Evolutionary conservation across 139 green algal genomes (phyloP).

Genomic region (Choricystis sp.): DNA sequence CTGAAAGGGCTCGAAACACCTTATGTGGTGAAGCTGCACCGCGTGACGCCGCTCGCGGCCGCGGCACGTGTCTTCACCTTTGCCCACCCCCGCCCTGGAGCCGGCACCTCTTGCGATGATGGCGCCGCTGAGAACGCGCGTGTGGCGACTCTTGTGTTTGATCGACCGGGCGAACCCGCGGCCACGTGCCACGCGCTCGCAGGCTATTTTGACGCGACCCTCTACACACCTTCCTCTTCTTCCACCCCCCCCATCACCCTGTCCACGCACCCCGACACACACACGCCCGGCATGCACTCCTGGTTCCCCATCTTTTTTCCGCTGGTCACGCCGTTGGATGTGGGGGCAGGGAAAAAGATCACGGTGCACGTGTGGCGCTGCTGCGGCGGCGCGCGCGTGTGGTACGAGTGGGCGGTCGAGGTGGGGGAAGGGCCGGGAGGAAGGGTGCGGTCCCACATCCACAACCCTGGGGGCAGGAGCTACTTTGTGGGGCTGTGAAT

Average conservation of each 20-base stretch:
- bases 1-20: conserved; percentile 83
- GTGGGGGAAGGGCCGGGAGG: too few species aligned
- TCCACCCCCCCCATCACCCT: conserved; percentile 51
- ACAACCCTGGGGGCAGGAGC: conserved; percentile 61
- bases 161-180: conserved; percentile 17
- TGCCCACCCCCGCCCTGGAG: conserved; percentile 34
- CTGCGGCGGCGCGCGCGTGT: conserved; percentile 57
- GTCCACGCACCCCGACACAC: conserved; percentile 70
- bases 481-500: conserved; percentile 63
- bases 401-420: conserved; percentile 77
- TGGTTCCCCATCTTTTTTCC: conserved; percentile 99
- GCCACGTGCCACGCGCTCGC: conserved; percentile 75
- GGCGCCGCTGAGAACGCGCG: conserved; percentile 13
- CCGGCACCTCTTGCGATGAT: neutral
- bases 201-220: conserved; percentile 87
- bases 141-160: conserved; percentile 41
- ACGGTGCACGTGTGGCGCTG: conserved; percentile 75
- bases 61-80: conserved; percentile 78
- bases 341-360: conserved; percentile 22
- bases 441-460: conserved; percentile 24
- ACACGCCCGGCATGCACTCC: conserved; percentile 76
- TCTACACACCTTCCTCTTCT: too few species aligned
- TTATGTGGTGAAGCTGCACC: conserved; percentile 87
- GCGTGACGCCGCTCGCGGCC: conserved; percentile 15
- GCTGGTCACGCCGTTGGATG: conserved; percentile 29